A percentile compares a stretch with the other conserved stretches of the same genome.
phyloP scores from a whole-genome alignment of 495 filamentous ascomycete genomes.

The Xylaria longipes region DNA sequence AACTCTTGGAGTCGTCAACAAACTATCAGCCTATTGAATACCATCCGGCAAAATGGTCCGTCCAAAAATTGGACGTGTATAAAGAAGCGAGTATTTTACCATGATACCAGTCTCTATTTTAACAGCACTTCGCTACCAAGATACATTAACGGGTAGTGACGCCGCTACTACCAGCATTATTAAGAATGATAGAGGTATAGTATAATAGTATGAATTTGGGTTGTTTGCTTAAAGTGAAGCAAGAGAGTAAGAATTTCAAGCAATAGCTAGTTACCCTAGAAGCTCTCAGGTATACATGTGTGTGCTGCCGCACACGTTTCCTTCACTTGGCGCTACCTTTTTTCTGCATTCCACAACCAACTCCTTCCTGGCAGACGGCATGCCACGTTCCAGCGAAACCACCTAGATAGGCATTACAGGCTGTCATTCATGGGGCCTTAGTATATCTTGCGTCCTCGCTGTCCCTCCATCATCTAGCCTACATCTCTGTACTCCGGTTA shows the following conservation, averaged over 20 bases:
- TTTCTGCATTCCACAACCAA: not conserved
- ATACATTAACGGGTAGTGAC: too few species aligned
- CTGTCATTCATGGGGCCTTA: not conserved
- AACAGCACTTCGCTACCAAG: too few species aligned
- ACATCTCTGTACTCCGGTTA: not conserved
- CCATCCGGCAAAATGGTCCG: not conserved
- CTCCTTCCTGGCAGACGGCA: not conserved
- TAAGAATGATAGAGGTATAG: too few species aligned
- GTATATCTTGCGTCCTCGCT: not conserved
- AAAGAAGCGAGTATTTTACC: too few species aligned
- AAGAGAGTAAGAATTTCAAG: too few species aligned
- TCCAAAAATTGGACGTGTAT: too few species aligned
- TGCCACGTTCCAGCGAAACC: not conserved
- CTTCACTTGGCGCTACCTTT: not conserved
- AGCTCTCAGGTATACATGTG: too few species aligned
- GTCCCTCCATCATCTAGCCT: not conserved
- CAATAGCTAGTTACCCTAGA: not conserved
- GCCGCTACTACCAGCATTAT: too few species aligned
- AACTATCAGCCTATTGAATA: not conserved
- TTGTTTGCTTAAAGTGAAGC: too few species aligned
- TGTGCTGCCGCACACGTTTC: too few species aligned
- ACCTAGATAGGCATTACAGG: not conserved
- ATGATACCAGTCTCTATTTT: too few species aligned
- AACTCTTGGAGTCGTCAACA: not conserved
- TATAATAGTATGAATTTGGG: too few species aligned